A percentile compares a stretch with the other conserved stretches of the same genome.
Conservation (phyloP, 208 protist species). For the Giardia duodenalis region DNA sequence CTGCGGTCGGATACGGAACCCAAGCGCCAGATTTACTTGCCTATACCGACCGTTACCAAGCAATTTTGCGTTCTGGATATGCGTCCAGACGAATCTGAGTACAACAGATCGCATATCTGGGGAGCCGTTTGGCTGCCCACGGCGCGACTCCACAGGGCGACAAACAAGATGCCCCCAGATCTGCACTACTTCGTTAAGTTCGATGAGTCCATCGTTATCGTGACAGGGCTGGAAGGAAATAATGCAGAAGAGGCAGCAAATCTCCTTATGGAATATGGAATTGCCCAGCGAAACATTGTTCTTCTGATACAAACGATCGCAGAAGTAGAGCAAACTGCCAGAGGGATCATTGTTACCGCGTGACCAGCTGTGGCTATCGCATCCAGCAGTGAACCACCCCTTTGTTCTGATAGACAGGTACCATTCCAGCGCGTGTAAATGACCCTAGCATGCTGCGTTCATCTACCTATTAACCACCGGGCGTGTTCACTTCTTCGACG, state of each 20-base stretch:
- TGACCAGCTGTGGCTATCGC: too few relatives aligned
- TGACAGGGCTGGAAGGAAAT: background rate
- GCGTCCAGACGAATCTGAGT: background rate
- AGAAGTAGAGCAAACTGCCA: background rate
- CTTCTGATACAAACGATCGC: background rate
- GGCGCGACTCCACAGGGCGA: background rate
- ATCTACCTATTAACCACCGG: too few relatives aligned
- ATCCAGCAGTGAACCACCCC: too few relatives aligned
- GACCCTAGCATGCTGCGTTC: too few relatives aligned
- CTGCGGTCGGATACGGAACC: background rate
- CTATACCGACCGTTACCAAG: background rate
- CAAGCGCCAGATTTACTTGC: background rate
- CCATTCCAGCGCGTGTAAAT: too few relatives aligned
- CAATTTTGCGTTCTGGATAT: constrained; percentile 19
- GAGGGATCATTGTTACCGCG: background rate
- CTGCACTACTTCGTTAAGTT: constrained; percentile 30
- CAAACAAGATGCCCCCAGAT: background rate
- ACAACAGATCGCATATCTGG: background rate
- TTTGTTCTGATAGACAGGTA: too few relatives aligned
- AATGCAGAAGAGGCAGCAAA: background rate
- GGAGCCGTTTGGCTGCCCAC: background rate
- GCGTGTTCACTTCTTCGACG: too few relatives aligned
- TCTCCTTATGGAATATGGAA: background rate
- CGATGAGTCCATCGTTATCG: constrained; percentile 8
- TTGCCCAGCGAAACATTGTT: constrained; percentile 17